Conservation (phyloP, 2,329 filamentous ascomycete genomes). For the Fusarium tanahbumbuense region DNA sequence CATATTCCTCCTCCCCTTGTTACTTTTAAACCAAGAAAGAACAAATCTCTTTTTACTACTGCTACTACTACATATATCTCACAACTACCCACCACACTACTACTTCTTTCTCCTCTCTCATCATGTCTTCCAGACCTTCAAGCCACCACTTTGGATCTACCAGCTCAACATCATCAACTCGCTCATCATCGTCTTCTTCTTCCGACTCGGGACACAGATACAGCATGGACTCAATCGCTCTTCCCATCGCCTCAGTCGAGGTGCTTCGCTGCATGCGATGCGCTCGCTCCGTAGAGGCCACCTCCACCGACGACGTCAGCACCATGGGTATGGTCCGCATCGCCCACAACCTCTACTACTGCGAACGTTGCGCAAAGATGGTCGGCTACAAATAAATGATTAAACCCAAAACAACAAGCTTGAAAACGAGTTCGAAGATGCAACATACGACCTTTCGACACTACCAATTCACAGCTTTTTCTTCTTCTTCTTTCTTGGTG, state of each 20-base stretch:
- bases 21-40: background rate
- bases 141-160: slow-evolving; percentile 42
- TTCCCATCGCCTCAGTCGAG: slow-evolving; percentile 65
- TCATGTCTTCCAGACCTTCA: slow-evolving; percentile 39
- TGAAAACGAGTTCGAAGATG: slow-evolving; percentile 18
- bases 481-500: slow-evolving; percentile 6
- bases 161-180: slow-evolving; percentile 38
- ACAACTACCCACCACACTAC: slow-evolving; percentile 24
- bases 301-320: slow-evolving; percentile 68
- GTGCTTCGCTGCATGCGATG: slow-evolving; percentile 73
- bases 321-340: slow-evolving; percentile 73
- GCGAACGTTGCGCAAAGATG: slow-evolving; percentile 71
- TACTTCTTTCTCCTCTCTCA: slow-evolving; percentile 14
- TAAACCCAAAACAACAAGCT: background rate
- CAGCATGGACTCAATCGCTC: slow-evolving; percentile 62
- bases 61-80: slow-evolving; percentile 26
- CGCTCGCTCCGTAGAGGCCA: slow-evolving; percentile 69
- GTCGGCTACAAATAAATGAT: slow-evolving; percentile 68
- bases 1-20: background rate
- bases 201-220: slow-evolving; percentile 51
- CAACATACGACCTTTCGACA: slow-evolving; percentile 5
- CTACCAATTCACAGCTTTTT: slow-evolving; percentile 19
- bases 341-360: slow-evolving; percentile 75
- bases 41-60: slow-evolving; percentile 8
- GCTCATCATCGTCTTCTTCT: slow-evolving; percentile 39